phyloP scores from a whole-genome alignment of 371 early-diverging fungal species.

The Apophysomyces sp. region DNA sequence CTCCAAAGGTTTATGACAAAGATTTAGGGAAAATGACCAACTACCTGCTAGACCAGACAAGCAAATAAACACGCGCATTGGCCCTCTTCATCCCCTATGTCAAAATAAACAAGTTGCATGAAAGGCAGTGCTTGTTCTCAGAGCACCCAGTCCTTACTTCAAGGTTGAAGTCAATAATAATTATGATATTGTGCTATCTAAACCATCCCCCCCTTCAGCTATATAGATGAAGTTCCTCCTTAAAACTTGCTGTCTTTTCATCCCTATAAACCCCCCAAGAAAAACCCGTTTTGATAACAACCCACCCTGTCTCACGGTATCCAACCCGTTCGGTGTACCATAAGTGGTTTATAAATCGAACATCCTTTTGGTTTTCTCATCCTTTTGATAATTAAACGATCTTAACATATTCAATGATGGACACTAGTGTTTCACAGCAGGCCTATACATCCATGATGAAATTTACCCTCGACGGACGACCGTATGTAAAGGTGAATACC shows the following conservation, averaged over 20 bases:
- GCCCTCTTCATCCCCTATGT: not conserved
- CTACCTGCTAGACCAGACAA: constrained; percentile 57
- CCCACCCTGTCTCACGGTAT: not conserved
- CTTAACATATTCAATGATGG: constrained; percentile 13
- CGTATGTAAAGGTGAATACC: constrained; percentile 40
- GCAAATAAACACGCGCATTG: constrained; percentile 12
- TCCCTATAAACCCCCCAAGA: not conserved
- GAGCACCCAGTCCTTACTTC: not conserved
- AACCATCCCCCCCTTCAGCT: not conserved
- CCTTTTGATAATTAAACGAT: not conserved
- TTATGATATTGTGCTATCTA: not conserved
- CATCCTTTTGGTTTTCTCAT: not conserved
- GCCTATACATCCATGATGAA: constrained; percentile 56
- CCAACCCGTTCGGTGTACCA: not conserved
- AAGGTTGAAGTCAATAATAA: not conserved
- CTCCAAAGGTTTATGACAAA: constrained; percentile 65
- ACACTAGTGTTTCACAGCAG: constrained; percentile 35
- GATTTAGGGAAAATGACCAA: constrained; percentile 68
- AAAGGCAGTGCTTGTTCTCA: not conserved
- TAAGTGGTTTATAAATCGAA: not conserved
- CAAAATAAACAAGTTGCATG: constrained; percentile 2
- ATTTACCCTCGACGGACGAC: constrained; percentile 50
- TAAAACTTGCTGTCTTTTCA: not conserved
- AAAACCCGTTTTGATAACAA: not conserved
- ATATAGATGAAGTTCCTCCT: not conserved